Evolutionary conservation across 2,329 filamentous ascomycete species (phyloP).

Genomic region (Elsinoe necatrix): DNA sequence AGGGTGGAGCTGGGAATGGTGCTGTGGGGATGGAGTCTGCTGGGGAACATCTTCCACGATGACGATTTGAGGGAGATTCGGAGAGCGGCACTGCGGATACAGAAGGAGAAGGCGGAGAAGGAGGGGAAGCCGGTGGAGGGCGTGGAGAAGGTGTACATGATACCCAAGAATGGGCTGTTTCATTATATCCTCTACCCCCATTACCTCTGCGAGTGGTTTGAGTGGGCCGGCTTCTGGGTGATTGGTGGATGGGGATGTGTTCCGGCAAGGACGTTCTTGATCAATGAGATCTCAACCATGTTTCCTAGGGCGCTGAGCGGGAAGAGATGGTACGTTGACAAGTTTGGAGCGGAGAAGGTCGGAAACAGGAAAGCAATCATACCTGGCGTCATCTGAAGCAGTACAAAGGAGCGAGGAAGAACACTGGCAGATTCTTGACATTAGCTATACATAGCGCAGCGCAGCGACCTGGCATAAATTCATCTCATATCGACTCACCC

Average conservation of each 20-base stretch:
- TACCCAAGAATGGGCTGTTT: slow-evolving; percentile 79
- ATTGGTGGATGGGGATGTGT: slow-evolving; percentile 56
- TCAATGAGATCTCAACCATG: slow-evolving; percentile 89
- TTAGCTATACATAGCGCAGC: slow-evolving; percentile 14
- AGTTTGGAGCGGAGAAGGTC: slow-evolving; percentile 78
- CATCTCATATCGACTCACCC: slow-evolving; percentile 37
- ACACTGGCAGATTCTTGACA: neutral
- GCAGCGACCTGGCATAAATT: neutral
- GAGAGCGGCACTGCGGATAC: slow-evolving; percentile 55
- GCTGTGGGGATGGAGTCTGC: slow-evolving; percentile 67
- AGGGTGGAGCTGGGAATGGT: slow-evolving; percentile 56
- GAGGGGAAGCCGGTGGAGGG: slow-evolving; percentile 39
- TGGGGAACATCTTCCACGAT: slow-evolving; percentile 81
- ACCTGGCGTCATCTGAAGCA: slow-evolving; percentile 44
- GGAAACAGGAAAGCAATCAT: slow-evolving; percentile 65
- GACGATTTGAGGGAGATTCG: slow-evolving; percentile 83
- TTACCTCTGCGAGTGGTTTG: slow-evolving; percentile 93
- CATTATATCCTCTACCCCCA: slow-evolving; percentile 78
- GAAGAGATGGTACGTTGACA: slow-evolving; percentile 75
- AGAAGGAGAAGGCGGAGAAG: slow-evolving; percentile 42
- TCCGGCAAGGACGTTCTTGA: slow-evolving; percentile 70
- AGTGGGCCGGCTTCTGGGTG: slow-evolving; percentile 87
- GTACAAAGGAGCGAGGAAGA: neutral
- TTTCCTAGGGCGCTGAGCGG: slow-evolving; percentile 75
- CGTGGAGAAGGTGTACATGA: slow-evolving; percentile 75